Conservation (phyloP, 192 early-diverging fungal genomes). For the Pecoramyces ruminantium region DNA sequence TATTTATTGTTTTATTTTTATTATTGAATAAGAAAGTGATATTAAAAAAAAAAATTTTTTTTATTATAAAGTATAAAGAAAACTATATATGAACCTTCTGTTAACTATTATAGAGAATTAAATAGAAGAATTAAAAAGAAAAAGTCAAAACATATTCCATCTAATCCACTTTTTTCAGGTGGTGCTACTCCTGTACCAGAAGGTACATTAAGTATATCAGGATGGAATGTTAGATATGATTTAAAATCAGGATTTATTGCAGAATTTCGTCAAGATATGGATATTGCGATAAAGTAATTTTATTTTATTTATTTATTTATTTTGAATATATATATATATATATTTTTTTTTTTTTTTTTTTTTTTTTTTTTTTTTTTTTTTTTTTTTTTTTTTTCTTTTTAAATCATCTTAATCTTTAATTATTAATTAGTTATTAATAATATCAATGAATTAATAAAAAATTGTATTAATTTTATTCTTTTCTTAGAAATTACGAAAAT, state of each 20-base stretch:
- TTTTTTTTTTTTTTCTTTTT: too few relatives aligned
- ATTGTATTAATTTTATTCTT: slow-evolving; percentile 1
- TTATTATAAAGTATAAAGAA: slow-evolving; percentile 31
- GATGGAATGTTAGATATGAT: slow-evolving; percentile 69
- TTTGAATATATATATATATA: too few relatives aligned
- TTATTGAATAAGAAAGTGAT: too few relatives aligned
- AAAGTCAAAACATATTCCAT: slow-evolving; percentile 33
- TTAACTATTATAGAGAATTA: slow-evolving; percentile 59
- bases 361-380: too few relatives aligned
- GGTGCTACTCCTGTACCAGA: slow-evolving; percentile 3
- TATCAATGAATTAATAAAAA: too few relatives aligned
- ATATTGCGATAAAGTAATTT: slow-evolving; percentile 23
- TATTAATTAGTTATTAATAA: too few relatives aligned
- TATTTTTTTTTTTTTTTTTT: too few relatives aligned
- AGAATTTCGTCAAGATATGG: slow-evolving; percentile 33
- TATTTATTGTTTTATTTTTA: too few relatives aligned
- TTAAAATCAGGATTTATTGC: slow-evolving; percentile 42
- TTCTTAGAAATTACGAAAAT: slow-evolving; percentile 42
- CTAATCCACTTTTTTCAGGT: slow-evolving; percentile 10
- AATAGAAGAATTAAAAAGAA: slow-evolving; percentile 58
- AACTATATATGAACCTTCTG: slow-evolving; percentile 45
- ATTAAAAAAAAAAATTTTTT: too few relatives aligned
- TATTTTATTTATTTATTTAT: too few relatives aligned
- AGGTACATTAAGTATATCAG: slow-evolving; percentile 26
- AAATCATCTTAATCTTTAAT: too few relatives aligned